A percentile compares a stretch with the other conserved stretches of the same genome.
Evolutionary conservation across 2,329 filamentous ascomycete genomes (phyloP).

Genomic region (Cordyceps tenuipes): DNA sequence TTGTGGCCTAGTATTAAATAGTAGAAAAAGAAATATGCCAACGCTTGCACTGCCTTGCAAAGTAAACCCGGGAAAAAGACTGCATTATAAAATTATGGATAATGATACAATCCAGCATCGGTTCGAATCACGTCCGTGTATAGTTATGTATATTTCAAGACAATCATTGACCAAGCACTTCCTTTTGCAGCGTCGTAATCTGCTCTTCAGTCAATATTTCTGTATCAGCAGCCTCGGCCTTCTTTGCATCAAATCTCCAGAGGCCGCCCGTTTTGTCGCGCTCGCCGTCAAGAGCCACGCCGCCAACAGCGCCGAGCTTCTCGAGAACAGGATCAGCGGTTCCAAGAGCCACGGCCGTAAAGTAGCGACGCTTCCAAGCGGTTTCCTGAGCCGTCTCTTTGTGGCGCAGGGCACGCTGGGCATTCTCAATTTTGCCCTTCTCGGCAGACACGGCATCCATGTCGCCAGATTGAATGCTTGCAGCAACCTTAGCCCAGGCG

Average conservation of each 20-base stretch:
- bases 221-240: constrained; percentile 31
- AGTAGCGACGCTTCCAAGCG: constrained; percentile 80
- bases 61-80: neutral
- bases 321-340: constrained; percentile 35
- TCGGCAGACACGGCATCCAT: constrained; percentile 72
- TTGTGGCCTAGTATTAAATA: neutral
- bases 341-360: constrained; percentile 43
- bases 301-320: constrained; percentile 36
- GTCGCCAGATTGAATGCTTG: constrained; percentile 71
- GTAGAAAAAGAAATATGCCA: neutral
- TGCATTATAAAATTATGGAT: neutral
- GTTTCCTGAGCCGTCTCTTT: constrained; percentile 66
- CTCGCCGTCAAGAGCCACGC: constrained; percentile 43
- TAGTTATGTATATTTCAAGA: neutral
- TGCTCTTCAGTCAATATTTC: constrained; percentile 31
- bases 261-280: constrained; percentile 53
- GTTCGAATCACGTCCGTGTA: neutral
- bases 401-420: constrained; percentile 66
- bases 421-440: constrained; percentile 85
- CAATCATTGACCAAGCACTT: constrained; percentile 31
- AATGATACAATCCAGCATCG: constrained; percentile 1
- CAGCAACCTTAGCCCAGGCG: constrained; percentile 80
- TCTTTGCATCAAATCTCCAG: constrained; percentile 48
- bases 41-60: neutral
- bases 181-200: constrained; percentile 36